Conservation (phyloP, 164 flowering plant species). For the Taxillus chinensis region DNA sequence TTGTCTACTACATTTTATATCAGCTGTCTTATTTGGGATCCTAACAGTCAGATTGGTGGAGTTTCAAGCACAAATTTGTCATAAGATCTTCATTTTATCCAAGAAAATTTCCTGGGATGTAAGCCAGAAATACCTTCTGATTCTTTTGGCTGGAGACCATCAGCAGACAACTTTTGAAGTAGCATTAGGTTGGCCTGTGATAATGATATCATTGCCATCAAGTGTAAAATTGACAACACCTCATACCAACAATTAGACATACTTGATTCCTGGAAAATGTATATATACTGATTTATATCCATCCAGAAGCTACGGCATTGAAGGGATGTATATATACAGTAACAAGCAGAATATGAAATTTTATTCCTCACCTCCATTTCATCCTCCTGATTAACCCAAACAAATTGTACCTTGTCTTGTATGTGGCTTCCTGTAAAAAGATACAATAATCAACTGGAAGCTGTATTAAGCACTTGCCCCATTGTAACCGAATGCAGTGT, state of each 20-base stretch:
- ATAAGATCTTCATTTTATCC: no score
- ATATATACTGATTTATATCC: slow-evolving; percentile 6
- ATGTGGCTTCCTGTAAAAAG: slow-evolving; percentile 55
- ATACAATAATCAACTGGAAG: slow-evolving; percentile 4
- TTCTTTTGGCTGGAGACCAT: slow-evolving; percentile 86
- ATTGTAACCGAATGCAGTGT: neutral
- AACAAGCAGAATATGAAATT: neutral
- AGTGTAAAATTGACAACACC: slow-evolving; percentile 81
- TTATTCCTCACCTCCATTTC: slow-evolving; percentile 54
- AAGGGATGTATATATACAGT: neutral
- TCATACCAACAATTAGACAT: slow-evolving; percentile 92
- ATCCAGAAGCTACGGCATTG: neutral
- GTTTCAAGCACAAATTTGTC: no score
- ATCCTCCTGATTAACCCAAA: slow-evolving; percentile 95
- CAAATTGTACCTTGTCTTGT: slow-evolving; percentile 69
- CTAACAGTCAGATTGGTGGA: no score
- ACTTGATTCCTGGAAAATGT: slow-evolving; percentile 57
- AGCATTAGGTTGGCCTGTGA: slow-evolving; percentile 84
- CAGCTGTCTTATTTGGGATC: no score
- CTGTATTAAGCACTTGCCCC: no score
- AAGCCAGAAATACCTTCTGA: slow-evolving; percentile 55
- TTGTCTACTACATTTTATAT: no score
- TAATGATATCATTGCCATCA: slow-evolving; percentile 78
- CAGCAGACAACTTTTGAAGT: slow-evolving; percentile 70
- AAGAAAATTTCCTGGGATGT: no score